Evolutionary conservation across 2,329 filamentous ascomycete genomes (phyloP).

Genomic region (Aspergillus sp.): DNA sequence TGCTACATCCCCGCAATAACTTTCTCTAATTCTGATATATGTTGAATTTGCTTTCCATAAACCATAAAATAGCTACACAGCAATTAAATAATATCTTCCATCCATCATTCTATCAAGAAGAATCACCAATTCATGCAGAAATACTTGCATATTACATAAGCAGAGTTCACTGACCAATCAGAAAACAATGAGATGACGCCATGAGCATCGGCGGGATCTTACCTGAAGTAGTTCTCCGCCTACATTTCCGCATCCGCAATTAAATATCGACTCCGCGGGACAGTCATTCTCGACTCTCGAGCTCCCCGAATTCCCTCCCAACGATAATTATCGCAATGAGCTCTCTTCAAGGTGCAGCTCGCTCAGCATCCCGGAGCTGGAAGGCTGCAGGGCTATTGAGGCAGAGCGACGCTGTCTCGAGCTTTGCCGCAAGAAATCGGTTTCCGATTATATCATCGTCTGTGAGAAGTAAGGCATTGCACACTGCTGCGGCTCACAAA

Average conservation of each 20-base stretch:
- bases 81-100: not conserved
- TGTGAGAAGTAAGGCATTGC: conserved; percentile 12
- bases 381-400: conserved; percentile 4
- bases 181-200: conserved; percentile 6
- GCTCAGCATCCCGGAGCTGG: conserved; percentile 10
- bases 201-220: conserved; percentile 1
- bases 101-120: not conserved
- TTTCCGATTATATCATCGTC: conserved; percentile 1
- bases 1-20: not conserved
- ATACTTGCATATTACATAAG: no score
- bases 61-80: no score
- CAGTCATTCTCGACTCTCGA: no score
- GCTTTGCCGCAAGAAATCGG: conserved; percentile 5
- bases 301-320: not conserved
- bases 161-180: conserved; percentile 3
- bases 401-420: conserved; percentile 4
- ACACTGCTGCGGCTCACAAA: conserved; percentile 13
- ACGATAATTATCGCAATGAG: conserved; percentile 6
- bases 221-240: no score
- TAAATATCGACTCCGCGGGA: no score
- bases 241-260: no score
- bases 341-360: conserved; percentile 9
- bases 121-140: not conserved
- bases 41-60: no score
- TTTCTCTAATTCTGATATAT: no score